These are phyloP conservation scores for Vachellia pachyceras DNA, from an alignment of 306 rosid genomes.

Conservation along the genomic window DNA sequence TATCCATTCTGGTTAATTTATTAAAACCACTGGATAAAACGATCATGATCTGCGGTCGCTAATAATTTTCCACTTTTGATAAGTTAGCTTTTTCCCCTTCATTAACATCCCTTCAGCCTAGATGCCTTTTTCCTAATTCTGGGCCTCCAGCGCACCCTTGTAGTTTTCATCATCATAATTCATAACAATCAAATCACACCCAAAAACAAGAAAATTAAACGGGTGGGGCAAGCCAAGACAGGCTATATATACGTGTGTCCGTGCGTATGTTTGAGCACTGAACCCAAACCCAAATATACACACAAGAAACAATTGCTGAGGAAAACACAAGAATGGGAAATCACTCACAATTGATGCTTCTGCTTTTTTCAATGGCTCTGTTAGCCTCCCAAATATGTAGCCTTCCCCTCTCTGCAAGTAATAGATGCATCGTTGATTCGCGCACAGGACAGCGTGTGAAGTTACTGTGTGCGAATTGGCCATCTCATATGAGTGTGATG, in stretches of 20 bases:
- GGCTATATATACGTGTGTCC: not conserved
- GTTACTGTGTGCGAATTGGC: conserved; percentile 41
- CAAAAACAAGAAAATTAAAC: no score
- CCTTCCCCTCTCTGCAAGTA: conserved; percentile 26
- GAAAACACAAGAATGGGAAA: not conserved
- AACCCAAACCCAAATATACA: not conserved
- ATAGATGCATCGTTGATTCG: conserved; percentile 31
- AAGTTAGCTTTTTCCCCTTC: not conserved
- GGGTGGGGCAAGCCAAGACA: no score
- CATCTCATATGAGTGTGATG: conserved; percentile 34
- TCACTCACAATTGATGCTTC: not conserved
- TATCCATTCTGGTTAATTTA: conserved; percentile 3
- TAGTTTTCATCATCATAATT: no score
- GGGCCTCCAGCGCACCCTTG: not conserved
- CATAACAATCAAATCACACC: no score
- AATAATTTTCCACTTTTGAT: no score
- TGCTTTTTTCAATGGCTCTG: conserved; percentile 11
- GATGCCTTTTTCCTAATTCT: not conserved
- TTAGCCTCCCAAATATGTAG: not conserved
- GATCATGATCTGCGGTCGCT: no score
- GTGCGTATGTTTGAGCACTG: not conserved
- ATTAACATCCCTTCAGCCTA: not conserved
- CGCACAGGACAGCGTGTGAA: conserved; percentile 29
- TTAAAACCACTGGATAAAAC: not conserved
- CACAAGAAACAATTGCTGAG: no score